phyloP scores from a whole-genome alignment of 768 basidiomycete genomes.

The Candolleomyces eurysporus region DNA sequence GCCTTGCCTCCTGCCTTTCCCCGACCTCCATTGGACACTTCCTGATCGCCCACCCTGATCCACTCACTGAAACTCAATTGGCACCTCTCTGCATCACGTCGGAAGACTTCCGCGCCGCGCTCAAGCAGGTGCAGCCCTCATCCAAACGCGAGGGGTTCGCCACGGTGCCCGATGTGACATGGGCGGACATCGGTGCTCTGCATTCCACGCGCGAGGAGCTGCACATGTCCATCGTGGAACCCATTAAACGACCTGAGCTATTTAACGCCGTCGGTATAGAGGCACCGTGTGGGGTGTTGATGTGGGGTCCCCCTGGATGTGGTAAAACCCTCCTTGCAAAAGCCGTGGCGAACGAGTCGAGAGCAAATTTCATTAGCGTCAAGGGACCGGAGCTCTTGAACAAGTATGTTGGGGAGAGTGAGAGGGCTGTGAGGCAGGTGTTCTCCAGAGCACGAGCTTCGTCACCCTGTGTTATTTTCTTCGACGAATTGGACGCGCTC shows the following conservation, averaged over 20 bases:
- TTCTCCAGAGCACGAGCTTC: slow-evolving; percentile 93
- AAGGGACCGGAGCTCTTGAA: slow-evolving; percentile 97
- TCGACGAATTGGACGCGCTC: slow-evolving; percentile 91
- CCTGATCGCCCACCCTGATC: slow-evolving; percentile 80
- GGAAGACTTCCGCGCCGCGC: slow-evolving; percentile 75
- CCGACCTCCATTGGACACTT: slow-evolving; percentile 82
- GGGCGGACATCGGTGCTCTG: slow-evolving; percentile 94
- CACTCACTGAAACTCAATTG: slow-evolving; percentile 77
- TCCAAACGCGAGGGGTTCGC: slow-evolving; percentile 98
- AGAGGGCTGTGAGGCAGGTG: slow-evolving; percentile 90
- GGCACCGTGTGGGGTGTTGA: slow-evolving; percentile 86
- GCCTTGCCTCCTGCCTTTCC: slow-evolving; percentile 31
- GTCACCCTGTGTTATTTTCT: slow-evolving; percentile 92
- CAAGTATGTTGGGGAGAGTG: slow-evolving; percentile 99
- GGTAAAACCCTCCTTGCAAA: slow-evolving; percentile 98
- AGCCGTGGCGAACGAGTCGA: slow-evolving; percentile 94
- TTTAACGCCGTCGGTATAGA: slow-evolving; percentile 89
- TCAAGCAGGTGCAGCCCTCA: slow-evolving; percentile 91
- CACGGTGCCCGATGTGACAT: slow-evolving; percentile 93
- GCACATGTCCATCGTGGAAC: slow-evolving; percentile 97
- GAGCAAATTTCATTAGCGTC: slow-evolving; percentile 96
- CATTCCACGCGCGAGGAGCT: slow-evolving; percentile 83
- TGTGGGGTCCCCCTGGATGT: slow-evolving; percentile 99
- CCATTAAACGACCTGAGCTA: slow-evolving; percentile 84
- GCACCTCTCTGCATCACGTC: slow-evolving; percentile 78